Conservation (phyloP, 2,329 filamentous ascomycete genomes). For the Coniosporium uncinatum region DNA sequence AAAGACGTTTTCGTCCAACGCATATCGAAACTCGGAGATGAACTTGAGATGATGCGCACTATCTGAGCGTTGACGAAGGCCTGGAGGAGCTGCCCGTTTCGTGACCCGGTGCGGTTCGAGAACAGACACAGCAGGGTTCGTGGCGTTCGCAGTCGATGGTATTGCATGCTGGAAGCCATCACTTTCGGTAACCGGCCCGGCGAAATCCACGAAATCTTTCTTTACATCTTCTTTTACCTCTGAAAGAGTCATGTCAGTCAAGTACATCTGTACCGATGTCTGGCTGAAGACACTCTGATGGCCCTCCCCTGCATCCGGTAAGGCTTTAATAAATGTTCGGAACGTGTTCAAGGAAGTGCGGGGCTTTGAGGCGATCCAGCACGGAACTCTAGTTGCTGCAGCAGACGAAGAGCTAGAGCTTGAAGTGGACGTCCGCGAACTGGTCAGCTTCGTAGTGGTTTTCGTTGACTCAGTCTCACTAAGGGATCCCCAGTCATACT, state of each 20-base stretch:
- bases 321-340: background rate
- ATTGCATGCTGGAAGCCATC: background rate
- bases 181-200: background rate
- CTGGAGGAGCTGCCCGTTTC: too few relatives aligned
- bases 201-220: background rate
- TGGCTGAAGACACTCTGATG: background rate
- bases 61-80: too few relatives aligned
- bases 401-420: background rate
- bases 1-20: background rate
- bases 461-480: background rate
- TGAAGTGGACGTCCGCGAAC: too few relatives aligned
- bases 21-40: background rate
- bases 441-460: background rate
- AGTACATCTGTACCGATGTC: background rate
- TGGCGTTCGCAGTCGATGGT: too few relatives aligned
- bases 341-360: background rate
- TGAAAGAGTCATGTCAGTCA: background rate
- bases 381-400: background rate
- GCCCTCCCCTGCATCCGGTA: background rate
- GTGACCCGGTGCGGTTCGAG: too few relatives aligned
- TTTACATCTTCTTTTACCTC: background rate
- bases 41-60: background rate
- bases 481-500: background rate
- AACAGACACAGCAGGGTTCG: too few relatives aligned
- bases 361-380: background rate